phyloP scores from a whole-genome alignment of 2,329 filamentous ascomycete species.

The Elsinoe necatrix region DNA sequence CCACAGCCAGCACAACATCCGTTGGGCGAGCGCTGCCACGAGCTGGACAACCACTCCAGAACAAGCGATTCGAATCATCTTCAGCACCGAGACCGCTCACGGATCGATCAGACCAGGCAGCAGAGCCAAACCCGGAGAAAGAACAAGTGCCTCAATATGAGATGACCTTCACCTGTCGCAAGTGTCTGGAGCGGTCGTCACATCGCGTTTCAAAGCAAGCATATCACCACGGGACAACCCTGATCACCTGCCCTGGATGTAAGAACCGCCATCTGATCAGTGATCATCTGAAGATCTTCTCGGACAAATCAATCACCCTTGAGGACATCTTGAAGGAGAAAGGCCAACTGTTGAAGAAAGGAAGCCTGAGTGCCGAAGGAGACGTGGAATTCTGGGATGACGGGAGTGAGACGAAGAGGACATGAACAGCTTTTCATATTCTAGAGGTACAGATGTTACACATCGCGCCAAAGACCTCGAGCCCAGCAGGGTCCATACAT shows the following conservation, averaged over 20 bases:
- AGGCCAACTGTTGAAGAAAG: constrained; percentile 64
- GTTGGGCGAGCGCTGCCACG: constrained; percentile 18
- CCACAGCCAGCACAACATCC: constrained; percentile 14
- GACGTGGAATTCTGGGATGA: constrained; percentile 91
- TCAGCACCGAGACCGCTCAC: constrained; percentile 23
- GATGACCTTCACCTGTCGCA: constrained; percentile 82
- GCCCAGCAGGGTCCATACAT: neutral
- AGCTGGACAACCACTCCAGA: constrained; percentile 15
- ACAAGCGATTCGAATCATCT: constrained; percentile 18
- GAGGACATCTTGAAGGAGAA: constrained; percentile 71
- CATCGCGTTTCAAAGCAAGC: constrained; percentile 89
- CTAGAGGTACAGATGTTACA: constrained; percentile 13
- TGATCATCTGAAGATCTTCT: constrained; percentile 80
- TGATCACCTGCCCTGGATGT: constrained; percentile 82
- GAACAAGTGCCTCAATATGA: constrained; percentile 62
- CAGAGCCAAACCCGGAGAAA: constrained; percentile 24
- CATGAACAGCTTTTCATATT: constrained; percentile 7
- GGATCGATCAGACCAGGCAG: constrained; percentile 22
- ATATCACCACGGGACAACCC: constrained; percentile 80
- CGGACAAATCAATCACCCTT: constrained; percentile 59
- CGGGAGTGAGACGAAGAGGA: constrained; percentile 24
- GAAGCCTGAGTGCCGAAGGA: constrained; percentile 64
- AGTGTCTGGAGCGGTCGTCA: constrained; percentile 65
- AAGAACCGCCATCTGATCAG: constrained; percentile 83
- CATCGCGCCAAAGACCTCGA: neutral